These are phyloP conservation scores for Albifimbria verrucaria DNA, from an alignment of 2,329 filamentous ascomycete genomes.

Conservation along the genomic window DNA sequence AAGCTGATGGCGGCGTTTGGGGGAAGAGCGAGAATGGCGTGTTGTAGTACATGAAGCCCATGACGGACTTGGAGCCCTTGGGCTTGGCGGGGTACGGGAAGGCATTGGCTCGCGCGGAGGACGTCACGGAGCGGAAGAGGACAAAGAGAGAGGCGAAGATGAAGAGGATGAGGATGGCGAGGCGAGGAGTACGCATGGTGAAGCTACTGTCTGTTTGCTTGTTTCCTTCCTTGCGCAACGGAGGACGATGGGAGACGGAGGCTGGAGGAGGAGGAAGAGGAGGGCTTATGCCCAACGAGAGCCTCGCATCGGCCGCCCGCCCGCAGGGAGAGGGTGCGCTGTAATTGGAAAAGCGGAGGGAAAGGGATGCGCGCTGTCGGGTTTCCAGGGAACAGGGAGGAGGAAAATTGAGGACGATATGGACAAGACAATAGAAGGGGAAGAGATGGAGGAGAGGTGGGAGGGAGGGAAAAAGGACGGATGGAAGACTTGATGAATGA, in stretches of 20 bases:
- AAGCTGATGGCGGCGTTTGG: conserved; percentile 94
- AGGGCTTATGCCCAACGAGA: neutral
- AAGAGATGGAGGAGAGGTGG: conserved; percentile 7
- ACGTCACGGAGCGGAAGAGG: conserved; percentile 48
- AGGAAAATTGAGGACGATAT: neutral
- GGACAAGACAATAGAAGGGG: conserved; percentile 1
- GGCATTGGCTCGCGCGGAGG: conserved; percentile 25
- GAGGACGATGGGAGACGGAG: neutral
- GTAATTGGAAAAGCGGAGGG: neutral
- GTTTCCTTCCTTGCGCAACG: neutral
- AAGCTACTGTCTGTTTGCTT: conserved; percentile 8
- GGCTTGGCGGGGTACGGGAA: conserved; percentile 18
- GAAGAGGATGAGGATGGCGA: conserved; percentile 53
- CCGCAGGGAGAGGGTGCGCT: neutral
- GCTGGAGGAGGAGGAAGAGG: neutral
- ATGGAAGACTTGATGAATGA: conserved; percentile 15
- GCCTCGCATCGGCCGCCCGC: neutral
- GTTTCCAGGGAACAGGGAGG: conserved; percentile 1
- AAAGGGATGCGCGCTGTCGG: neutral
- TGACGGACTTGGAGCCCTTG: conserved; percentile 22
- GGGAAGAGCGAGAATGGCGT: conserved; percentile 86
- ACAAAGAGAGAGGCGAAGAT: conserved; percentile 52
- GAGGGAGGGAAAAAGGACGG: conserved; percentile 6
- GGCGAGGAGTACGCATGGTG: conserved; percentile 53
- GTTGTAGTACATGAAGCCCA: conserved; percentile 64